Evolutionary conservation across 176 grass and related monocot species (phyloP).

Genomic region (Stipa capillata): DNA sequence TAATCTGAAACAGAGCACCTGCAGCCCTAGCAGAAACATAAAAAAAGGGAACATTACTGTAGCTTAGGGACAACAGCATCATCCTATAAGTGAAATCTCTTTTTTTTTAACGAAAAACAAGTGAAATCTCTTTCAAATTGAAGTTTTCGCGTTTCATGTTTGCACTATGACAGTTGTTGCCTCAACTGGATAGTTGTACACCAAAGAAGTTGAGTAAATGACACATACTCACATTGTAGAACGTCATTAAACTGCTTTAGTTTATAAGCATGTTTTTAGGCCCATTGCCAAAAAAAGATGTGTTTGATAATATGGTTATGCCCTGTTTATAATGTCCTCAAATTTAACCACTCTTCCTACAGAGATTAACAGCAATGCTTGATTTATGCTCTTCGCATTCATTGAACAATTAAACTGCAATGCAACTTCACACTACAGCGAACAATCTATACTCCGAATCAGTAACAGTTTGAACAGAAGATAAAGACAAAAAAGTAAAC

Average conservation of each 20-base stretch:
- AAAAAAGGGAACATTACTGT: too few species aligned
- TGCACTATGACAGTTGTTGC: constrained; percentile 2
- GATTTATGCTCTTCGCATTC: too few species aligned
- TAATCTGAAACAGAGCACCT: background rate
- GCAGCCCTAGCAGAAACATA: background rate
- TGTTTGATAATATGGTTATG: background rate
- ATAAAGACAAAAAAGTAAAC: background rate
- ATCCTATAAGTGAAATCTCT: background rate
- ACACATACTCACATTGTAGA: background rate
- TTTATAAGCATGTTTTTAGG: background rate
- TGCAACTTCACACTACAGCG: background rate
- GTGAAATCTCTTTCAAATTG: background rate
- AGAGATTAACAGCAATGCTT: background rate
- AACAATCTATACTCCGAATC: background rate
- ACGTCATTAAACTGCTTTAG: background rate
- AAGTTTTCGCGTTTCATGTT: background rate
- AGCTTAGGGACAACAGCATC: background rate
- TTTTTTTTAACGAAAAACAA: too few species aligned
- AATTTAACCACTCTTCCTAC: background rate
- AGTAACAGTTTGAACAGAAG: too few species aligned
- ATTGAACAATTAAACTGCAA: too few species aligned
- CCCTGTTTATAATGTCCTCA: background rate
- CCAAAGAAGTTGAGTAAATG: constrained; percentile 3
- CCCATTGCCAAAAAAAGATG: background rate
- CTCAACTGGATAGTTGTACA: background rate